Percentiles rank a stretch among this genome's conserved stretches.
phyloP scores from a whole-genome alignment of 2,329 filamentous ascomycete species.

The Epichloe typhina region DNA sequence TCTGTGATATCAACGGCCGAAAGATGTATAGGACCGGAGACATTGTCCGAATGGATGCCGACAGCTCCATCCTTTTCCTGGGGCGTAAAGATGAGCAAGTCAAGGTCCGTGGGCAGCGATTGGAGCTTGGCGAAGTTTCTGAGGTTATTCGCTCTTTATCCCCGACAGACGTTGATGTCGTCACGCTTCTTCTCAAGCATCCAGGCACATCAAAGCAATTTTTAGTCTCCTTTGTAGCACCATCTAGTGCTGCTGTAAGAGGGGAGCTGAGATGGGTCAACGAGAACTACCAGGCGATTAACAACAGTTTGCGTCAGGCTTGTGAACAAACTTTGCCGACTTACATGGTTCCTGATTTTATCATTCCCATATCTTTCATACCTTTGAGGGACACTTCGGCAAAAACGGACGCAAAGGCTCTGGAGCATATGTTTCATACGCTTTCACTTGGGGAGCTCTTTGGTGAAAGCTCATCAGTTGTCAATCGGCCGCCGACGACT shows the following conservation, averaged over 20 bases:
- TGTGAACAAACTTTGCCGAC: conserved; percentile 2
- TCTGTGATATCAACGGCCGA: conserved; percentile 3
- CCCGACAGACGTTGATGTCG: background rate
- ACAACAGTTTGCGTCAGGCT: background rate
- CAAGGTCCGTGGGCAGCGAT: conserved; percentile 8
- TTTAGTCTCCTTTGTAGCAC: background rate
- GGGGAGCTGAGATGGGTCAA: background rate
- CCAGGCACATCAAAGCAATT: background rate
- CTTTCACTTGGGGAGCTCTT: conserved; percentile 3
- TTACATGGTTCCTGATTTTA: conserved; percentile 7
- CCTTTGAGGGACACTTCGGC: conserved; percentile 4
- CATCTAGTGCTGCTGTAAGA: background rate
- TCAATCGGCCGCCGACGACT: background rate
- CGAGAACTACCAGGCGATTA: background rate
- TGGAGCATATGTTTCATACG: conserved; percentile 3
- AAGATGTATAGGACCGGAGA: conserved; percentile 9
- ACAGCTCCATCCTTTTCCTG: conserved; percentile 8
- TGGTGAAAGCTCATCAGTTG: background rate
- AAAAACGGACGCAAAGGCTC: conserved; percentile 3
- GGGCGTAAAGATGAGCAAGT: conserved; percentile 8
- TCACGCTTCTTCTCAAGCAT: background rate
- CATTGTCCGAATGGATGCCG: conserved; percentile 10
- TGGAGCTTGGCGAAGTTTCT: conserved; percentile 6
- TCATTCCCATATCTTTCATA: conserved; percentile 2
- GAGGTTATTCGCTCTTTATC: background rate